These are phyloP conservation scores for Globisporangium yorkense DNA, from an alignment of 352 stramenopile species.

Conservation along the genomic window DNA sequence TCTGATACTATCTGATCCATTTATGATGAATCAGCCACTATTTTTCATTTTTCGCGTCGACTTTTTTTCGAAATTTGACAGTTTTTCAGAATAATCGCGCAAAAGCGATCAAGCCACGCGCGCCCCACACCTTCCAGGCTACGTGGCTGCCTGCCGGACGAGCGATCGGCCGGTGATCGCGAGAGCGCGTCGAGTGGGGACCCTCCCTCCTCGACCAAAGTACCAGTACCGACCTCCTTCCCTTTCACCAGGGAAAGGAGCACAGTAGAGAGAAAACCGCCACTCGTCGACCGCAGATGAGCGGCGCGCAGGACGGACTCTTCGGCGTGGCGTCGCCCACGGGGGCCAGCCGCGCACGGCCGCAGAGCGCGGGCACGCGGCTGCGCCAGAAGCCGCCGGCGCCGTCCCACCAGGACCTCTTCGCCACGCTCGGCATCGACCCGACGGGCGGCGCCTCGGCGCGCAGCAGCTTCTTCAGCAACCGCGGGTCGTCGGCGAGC, in stretches of 20 bases:
- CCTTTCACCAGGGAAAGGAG: background rate
- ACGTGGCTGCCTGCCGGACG: too few relatives aligned
- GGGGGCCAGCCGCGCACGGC: constrained; percentile 17
- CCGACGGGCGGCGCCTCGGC: constrained; percentile 23
- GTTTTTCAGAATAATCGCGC: too few relatives aligned
- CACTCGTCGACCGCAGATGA: constrained; percentile 11
- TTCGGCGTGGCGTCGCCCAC: constrained; percentile 10
- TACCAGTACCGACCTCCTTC: background rate
- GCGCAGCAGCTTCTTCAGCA: constrained; percentile 18
- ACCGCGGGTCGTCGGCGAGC: constrained; percentile 16
- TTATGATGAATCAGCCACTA: too few relatives aligned
- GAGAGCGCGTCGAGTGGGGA: background rate
- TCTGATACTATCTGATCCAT: too few relatives aligned
- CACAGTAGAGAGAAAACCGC: background rate
- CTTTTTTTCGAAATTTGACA: too few relatives aligned
- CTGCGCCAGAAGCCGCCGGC: constrained; percentile 49
- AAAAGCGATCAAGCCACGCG: too few relatives aligned
- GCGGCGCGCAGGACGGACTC: constrained; percentile 10
- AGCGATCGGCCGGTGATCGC: too few relatives aligned
- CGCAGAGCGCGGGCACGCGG: constrained; percentile 47
- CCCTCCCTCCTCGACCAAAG: background rate
- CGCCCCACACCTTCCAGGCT: too few relatives aligned
- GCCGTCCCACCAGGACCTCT: constrained; percentile 41
- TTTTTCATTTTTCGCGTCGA: too few relatives aligned
- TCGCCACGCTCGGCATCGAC: constrained; percentile 46